Evolutionary conservation across 257 asterid species (phyloP).

Genomic region (Forsythia viridissima): DNA sequence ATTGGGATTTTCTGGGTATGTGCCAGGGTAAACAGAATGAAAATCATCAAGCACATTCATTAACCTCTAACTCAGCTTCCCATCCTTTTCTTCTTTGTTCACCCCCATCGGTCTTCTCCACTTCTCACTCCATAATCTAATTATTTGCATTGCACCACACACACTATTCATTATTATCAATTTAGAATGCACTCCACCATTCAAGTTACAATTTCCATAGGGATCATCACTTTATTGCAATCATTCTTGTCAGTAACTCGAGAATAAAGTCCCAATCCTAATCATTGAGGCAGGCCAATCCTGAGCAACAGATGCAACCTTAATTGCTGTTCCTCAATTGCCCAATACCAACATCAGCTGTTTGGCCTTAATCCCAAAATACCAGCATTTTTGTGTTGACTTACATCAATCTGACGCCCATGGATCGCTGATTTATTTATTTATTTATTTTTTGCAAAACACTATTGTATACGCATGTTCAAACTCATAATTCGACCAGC

Average conservation of each 20-base stretch:
- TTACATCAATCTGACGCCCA: no score
- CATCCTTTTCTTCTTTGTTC: constrained; percentile 7
- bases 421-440: no score
- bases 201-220: background rate
- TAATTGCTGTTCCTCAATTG: background rate
- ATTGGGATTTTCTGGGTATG: background rate
- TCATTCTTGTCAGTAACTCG: constrained; percentile 2
- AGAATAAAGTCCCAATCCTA: constrained; percentile 9
- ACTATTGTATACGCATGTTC: background rate
- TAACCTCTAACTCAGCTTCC: background rate
- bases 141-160: background rate
- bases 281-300: background rate
- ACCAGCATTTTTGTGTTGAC: no score
- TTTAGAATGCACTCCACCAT: constrained; percentile 12
- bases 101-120: background rate
- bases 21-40: background rate
- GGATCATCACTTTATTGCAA: background rate
- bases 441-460: no score
- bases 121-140: background rate
- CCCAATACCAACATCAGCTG: background rate
- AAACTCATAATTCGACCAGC: background rate
- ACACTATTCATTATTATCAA: background rate
- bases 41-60: constrained; percentile 14
- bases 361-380: background rate
- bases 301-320: background rate